Percentiles rank a stretch among this genome's conserved stretches.
These are phyloP conservation scores for Fraxinus pennsylvanica DNA, from an alignment of 257 asterid genomes.

Conservation along the genomic window DNA sequence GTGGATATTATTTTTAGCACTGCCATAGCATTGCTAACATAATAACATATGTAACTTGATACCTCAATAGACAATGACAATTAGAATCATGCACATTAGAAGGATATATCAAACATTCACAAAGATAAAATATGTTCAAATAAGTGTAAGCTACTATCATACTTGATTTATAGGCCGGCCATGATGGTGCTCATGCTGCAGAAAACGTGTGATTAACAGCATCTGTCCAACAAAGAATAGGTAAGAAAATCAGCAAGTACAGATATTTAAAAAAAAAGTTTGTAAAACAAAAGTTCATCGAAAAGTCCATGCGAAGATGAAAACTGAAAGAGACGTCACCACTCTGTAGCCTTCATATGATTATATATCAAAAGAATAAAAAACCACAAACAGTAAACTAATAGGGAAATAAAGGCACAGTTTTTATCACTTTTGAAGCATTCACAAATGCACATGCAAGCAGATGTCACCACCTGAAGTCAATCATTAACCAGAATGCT, in stretches of 20 bases:
- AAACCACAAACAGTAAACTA: background rate
- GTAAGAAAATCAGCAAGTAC: constrained; percentile 33
- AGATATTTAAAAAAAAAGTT: background rate
- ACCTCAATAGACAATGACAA: background rate
- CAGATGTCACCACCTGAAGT: background rate
- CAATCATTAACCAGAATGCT: background rate
- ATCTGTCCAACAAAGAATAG: constrained; percentile 51
- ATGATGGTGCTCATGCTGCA: constrained; percentile 98
- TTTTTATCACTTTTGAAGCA: background rate
- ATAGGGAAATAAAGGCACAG: background rate
- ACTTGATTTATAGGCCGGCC: constrained; percentile 84
- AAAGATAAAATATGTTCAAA: constrained; percentile 9
- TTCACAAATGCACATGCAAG: background rate
- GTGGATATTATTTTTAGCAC: background rate
- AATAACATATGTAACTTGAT: background rate
- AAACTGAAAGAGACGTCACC: constrained; percentile 7
- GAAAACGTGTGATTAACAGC: constrained; percentile 80
- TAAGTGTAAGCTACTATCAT: constrained; percentile 26
- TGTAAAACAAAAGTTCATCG: constrained; percentile 19
- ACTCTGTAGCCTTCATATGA: background rate
- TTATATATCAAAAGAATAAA: background rate
- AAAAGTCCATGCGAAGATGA: constrained; percentile 21
- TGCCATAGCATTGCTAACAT: background rate
- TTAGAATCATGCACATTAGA: background rate
- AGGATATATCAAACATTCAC: background rate